phyloP scores from a whole-genome alignment of 331 rosid species.

The Erythrophleum ivorense region DNA sequence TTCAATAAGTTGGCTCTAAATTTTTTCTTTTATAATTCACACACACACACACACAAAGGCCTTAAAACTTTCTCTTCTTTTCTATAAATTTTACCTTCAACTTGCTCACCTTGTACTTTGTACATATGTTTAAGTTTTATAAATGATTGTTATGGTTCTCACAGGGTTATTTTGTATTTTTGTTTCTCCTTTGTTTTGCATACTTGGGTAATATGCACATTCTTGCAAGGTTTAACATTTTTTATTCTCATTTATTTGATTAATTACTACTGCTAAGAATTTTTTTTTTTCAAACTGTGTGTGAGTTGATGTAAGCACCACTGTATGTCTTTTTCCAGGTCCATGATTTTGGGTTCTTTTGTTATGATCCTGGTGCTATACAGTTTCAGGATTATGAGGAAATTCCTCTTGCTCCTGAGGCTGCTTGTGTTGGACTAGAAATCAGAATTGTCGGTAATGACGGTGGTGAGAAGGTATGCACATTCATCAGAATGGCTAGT shows the following conservation, averaged over 20 bases:
- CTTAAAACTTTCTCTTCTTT: background rate
- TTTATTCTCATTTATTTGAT: slow-evolving; percentile 16
- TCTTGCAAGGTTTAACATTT: background rate
- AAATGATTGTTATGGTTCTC: background rate
- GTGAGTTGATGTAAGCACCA: slow-evolving; percentile 29
- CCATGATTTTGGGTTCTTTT: slow-evolving; percentile 97
- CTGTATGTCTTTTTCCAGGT: slow-evolving; percentile 58
- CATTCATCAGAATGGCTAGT: slow-evolving; percentile 26
- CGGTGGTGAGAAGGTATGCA: slow-evolving; percentile 88
- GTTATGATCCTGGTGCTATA: slow-evolving; percentile 80
- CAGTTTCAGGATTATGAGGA: slow-evolving; percentile 84
- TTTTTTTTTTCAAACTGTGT: background rate
- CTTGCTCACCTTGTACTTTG: slow-evolving; percentile 1
- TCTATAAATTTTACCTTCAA: background rate
- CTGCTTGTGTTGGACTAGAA: slow-evolving; percentile 91
- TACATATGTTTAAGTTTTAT: slow-evolving; percentile 20
- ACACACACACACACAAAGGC: background rate
- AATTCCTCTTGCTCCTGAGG: slow-evolving; percentile 92
- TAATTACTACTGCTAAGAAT: slow-evolving; percentile 2
- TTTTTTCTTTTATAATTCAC: background rate
- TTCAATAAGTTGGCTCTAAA: background rate
- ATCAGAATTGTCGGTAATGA: slow-evolving; percentile 98
- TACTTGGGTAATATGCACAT: background rate
- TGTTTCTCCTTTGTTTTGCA: slow-evolving; percentile 8
- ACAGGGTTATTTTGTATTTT: background rate